Evolutionary conservation across 805 yeast genomes (phyloP).

Genomic region (Kluyveromyces aestuarii): DNA sequence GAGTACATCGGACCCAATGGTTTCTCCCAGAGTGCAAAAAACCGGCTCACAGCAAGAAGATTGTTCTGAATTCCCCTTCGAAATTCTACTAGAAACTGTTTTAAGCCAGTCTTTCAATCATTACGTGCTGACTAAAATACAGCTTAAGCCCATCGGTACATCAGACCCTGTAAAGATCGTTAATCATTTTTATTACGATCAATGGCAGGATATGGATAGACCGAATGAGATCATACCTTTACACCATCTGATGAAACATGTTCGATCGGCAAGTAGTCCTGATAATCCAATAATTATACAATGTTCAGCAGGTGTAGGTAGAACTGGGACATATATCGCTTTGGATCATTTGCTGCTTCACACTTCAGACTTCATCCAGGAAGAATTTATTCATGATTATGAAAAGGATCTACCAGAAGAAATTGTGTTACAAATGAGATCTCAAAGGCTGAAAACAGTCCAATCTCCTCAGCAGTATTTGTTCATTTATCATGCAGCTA

Average conservation of each 20-base stretch:
- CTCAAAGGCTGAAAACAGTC: constrained; percentile 30
- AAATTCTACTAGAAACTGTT: constrained; percentile 14
- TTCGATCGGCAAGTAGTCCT: constrained; percentile 20
- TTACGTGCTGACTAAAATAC: constrained; percentile 19
- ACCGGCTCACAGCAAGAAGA: constrained; percentile 15
- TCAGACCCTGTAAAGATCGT: constrained; percentile 34
- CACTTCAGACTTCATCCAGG: constrained; percentile 15
- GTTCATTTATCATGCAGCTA: constrained; percentile 28
- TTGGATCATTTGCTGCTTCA: constrained; percentile 26
- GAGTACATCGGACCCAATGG: constrained; percentile 6
- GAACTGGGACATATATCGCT: constrained; percentile 86
- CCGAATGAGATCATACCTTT: constrained; percentile 35
- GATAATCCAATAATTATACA: constrained; percentile 62
- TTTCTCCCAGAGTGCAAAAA: constrained; percentile 13
- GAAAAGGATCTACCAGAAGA: constrained; percentile 26
- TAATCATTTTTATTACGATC: constrained; percentile 61
- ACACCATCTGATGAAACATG: constrained; percentile 22
- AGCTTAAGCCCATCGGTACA: constrained; percentile 11
- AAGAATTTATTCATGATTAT: constrained; percentile 9
- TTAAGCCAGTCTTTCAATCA: constrained; percentile 13
- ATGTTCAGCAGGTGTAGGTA: constrained; percentile 96
- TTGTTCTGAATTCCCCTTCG: constrained; percentile 14
- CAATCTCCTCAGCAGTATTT: constrained; percentile 26
- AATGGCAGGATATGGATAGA: constrained; percentile 81
- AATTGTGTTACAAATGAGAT: constrained; percentile 25